Base-by-base conservation (phyloP, 75 land plant genomes). In the Pinus albicaulis region DNA sequence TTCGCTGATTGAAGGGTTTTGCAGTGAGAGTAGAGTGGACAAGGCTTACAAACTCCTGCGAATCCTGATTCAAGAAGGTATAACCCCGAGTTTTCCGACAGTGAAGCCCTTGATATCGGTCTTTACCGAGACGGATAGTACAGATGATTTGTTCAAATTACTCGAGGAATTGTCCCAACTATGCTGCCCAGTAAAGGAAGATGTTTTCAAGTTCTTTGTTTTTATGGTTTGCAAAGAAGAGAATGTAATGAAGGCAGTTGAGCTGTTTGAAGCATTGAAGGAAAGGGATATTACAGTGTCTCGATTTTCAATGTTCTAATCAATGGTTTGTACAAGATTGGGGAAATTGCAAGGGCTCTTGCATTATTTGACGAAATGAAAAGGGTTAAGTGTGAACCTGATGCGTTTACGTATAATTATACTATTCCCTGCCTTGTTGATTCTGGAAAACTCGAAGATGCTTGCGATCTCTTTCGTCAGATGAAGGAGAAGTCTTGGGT, bases 371-470 rank as follows among this genome's bases (percentile, higher is more conserved):
- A 83, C 3, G 92, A 90, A 52, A 70, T 92, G 68, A 80, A 81
- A 55, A 78, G n/a, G 66, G 65, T 64, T 28, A 76, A 78, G 59
- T 74, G 87, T 4, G 28, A 79, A 41, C 88, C 90, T 0, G 83
- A 92, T 77, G 84, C 88, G 3, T 63, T 71, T 0, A 85, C 88
- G 13, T 90, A 85, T 74, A 90, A 82, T 68, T 56, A 36, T 17
- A 74, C 79, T 22, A 85, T 90, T 70, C 65, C 52, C 58, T 89
- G 94, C 77, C 80, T 85, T 31, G 86, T 85, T 57, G 88, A 87
- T 72, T 57, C 44, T 60, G 86, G 76, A 57, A 78, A 92, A 55
- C 44, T 87, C 13, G 25, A 77, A 31, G 84, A 90, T 28, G 92
- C 92, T n/a, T 83, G 87, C 23, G 16, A 36, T 3, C 83, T 76